Evolutionary conservation across 495 filamentous ascomycete genomes (phyloP).

Genomic region (Penicillium macrosclerotiorum): DNA sequence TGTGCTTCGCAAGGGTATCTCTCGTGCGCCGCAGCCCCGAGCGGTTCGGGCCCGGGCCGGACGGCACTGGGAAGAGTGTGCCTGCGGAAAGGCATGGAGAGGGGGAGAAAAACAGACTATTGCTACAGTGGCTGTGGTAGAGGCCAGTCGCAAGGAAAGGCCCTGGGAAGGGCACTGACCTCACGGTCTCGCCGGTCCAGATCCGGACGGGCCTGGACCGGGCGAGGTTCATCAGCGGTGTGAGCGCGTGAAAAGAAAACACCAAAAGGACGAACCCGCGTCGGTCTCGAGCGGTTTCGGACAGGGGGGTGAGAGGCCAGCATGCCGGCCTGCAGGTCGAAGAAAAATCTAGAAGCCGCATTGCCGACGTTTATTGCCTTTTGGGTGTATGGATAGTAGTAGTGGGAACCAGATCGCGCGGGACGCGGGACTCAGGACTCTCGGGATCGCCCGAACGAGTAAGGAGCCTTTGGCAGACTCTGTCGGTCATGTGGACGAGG

Average conservation of each 20-base stretch:
- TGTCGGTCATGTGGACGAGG: conserved; percentile 13
- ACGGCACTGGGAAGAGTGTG: background rate
- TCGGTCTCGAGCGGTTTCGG: background rate
- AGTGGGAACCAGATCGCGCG: conserved; percentile 16
- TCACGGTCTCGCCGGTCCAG: background rate
- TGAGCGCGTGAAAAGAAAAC: background rate
- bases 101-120: background rate
- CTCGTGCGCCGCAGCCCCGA: background rate
- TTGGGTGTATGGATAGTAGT: conserved; percentile 6
- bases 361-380: conserved; percentile 13
- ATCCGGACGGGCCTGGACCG: background rate
- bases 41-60: background rate
- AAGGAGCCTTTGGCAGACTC: conserved; percentile 7
- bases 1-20: background rate
- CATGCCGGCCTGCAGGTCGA: background rate
- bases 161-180: background rate
- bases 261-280: too few relatives aligned
- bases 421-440: background rate
- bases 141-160: too few relatives aligned
- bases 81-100: background rate
- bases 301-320: background rate
- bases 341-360: conserved; percentile 14
- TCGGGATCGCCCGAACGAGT: conserved; percentile 22
- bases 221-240: background rate
- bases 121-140: too few relatives aligned